phyloP scores from a whole-genome alignment of 129 eudicot species.

The Flaveria robusta region DNA sequence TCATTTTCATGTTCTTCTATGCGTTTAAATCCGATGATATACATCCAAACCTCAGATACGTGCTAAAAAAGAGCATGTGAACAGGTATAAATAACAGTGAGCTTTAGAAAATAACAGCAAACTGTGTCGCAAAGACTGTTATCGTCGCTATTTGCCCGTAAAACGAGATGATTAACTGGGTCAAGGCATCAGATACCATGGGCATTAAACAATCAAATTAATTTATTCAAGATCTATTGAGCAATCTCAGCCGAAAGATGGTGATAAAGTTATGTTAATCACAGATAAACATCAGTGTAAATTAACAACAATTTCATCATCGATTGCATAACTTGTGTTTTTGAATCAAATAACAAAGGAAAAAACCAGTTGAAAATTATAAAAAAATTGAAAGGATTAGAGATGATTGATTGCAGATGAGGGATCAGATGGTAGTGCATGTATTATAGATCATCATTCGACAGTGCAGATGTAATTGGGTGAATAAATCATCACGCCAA shows the following conservation, averaged over 20 bases:
- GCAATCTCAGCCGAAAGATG: constrained; percentile 89
- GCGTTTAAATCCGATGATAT: too few species aligned
- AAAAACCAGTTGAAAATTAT: neutral
- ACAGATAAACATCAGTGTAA: constrained; percentile 42
- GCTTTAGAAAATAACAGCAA: constrained; percentile 45
- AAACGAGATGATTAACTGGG: constrained; percentile 49
- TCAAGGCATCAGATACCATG: constrained; percentile 71
- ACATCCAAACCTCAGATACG: too few species aligned
- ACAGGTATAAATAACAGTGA: constrained; percentile 59
- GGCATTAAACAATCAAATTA: constrained; percentile 34
- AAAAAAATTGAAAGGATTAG: neutral
- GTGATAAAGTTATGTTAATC: constrained; percentile 53
- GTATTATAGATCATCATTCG: constrained; percentile 54
- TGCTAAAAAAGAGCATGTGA: constrained; percentile 31
- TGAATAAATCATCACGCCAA: constrained; percentile 35
- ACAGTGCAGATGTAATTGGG: constrained; percentile 33
- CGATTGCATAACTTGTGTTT: constrained; percentile 35
- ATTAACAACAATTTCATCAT: constrained; percentile 43
- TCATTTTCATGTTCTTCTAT: too few species aligned
- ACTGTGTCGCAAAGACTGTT: constrained; percentile 87
- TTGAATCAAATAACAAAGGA: neutral
- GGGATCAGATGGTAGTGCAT: constrained; percentile 97
- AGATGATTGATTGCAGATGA: constrained; percentile 25
- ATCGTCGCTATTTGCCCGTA: constrained; percentile 49
- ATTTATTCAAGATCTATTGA: neutral